Percentiles rank a stretch among this genome's conserved stretches.
phyloP scores from a whole-genome alignment of 169 alveolate genomes.

The Cryptosporidium xiaoi region DNA sequence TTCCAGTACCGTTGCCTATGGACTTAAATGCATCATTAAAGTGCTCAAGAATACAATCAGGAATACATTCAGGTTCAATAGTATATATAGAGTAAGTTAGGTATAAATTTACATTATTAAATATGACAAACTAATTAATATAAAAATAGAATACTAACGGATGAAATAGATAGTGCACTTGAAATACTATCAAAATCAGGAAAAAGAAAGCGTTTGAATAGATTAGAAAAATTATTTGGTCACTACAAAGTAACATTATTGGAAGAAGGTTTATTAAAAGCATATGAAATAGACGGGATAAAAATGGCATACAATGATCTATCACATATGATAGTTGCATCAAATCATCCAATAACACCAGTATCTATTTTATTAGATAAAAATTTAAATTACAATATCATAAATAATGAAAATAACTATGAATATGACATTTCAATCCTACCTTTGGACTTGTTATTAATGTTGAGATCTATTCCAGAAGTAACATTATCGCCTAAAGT shows the following conservation, averaged over 20 bases:
- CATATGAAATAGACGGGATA: conserved; percentile 25
- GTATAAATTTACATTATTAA: not conserved
- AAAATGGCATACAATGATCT: conserved; percentile 37
- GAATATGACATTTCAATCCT: conserved; percentile 27
- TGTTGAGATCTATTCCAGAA: conserved; percentile 36
- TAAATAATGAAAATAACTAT: not conserved
- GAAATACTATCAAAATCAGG: conserved; percentile 5
- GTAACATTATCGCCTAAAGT: conserved; percentile 41
- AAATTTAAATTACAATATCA: not conserved
- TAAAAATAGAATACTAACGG: conserved; percentile 40
- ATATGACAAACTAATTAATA: not conserved
- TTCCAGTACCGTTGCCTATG: conserved; percentile 66
- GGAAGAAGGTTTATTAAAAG: conserved; percentile 30
- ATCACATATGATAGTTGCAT: conserved; percentile 65
- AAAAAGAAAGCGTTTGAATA: not conserved
- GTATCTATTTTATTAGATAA: conserved; percentile 43
- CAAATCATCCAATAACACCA: conserved; percentile 69
- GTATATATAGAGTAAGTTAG: conserved; percentile 58
- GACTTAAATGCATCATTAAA: conserved; percentile 15
- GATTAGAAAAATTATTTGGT: conserved; percentile 57
- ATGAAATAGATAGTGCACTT: conserved; percentile 34
- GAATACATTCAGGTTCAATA: conserved; percentile 65
- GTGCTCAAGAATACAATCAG: conserved; percentile 53
- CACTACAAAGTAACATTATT: conserved; percentile 33
- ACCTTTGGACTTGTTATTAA: conserved; percentile 22